Evolutionary conservation across 371 early-diverging fungal species (phyloP).

Genomic region (Mortierella sp.): DNA sequence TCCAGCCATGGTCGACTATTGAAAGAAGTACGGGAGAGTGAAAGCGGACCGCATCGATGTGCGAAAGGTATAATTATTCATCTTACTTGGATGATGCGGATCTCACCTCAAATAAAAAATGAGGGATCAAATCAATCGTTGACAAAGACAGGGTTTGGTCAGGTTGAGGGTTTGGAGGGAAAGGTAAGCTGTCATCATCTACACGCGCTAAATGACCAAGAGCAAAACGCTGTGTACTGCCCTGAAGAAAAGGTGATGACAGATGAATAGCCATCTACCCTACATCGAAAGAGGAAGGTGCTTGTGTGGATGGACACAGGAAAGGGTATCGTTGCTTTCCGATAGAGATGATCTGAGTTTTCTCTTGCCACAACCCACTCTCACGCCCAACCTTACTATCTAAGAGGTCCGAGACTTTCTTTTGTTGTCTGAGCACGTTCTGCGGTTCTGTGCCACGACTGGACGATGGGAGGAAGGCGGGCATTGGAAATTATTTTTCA

Average conservation of each 20-base stretch:
- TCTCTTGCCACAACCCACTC: neutral
- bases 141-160: neutral
- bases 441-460: constrained; percentile 7
- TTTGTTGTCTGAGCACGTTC: constrained; percentile 9
- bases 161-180: neutral
- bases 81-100: neutral
- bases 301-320: constrained; percentile 8
- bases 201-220: neutral
- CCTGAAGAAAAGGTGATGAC: neutral
- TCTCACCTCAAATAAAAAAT: neutral
- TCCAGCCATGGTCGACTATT: neutral
- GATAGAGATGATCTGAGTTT: constrained; percentile 11
- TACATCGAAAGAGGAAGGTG: constrained; percentile 12
- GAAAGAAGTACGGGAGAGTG: neutral
- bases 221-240: neutral
- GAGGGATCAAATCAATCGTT: neutral
- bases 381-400: too few relatives aligned
- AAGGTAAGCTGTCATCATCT: neutral
- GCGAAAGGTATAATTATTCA: neutral
- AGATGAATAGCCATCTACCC: neutral
- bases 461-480: neutral
- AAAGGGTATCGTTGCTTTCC: neutral
- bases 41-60: neutral
- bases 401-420: neutral
- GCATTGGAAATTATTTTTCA: neutral